A percentile compares a stretch with the other conserved stretches of the same genome.
These are phyloP conservation scores for Macrophomina phaseolina DNA, from an alignment of 2,329 filamentous ascomycete genomes.

Conservation along the genomic window DNA sequence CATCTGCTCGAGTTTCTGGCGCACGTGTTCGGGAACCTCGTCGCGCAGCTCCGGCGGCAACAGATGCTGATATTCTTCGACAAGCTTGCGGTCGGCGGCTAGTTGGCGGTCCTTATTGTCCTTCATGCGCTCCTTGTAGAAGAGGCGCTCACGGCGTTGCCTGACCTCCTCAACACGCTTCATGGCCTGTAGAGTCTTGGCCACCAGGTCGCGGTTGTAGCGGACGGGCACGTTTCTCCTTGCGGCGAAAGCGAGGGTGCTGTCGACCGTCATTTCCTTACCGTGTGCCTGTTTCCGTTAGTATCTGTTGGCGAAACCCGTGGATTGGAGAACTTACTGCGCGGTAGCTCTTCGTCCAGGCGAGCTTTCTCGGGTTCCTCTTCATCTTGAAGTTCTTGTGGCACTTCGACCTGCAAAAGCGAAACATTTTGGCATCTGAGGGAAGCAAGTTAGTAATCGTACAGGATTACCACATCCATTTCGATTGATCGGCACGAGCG, in stretches of 20 bases:
- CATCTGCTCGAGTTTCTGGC: constrained; percentile 28
- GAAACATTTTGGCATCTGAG: constrained; percentile 61
- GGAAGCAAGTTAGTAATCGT: background rate
- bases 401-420: constrained; percentile 69
- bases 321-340: background rate
- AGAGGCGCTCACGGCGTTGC: constrained; percentile 80
- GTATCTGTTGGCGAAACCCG: no score
- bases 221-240: constrained; percentile 92
- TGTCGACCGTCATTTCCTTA: constrained; percentile 81
- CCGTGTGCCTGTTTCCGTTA: constrained; percentile 66
- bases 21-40: constrained; percentile 27
- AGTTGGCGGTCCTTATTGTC: constrained; percentile 86
- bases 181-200: constrained; percentile 91
- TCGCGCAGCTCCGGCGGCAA: constrained; percentile 64
- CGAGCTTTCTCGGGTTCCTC: constrained; percentile 93
- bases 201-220: constrained; percentile 92
- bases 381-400: constrained; percentile 91
- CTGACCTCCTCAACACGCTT: constrained; percentile 86
- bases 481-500: constrained; percentile 6
- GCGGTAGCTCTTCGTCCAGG: constrained; percentile 95
- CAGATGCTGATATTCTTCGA: constrained; percentile 90
- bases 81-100: constrained; percentile 81
- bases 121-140: constrained; percentile 92
- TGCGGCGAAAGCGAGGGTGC: constrained; percentile 87
- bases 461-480: background rate